These are phyloP conservation scores for Agaricus bisporus DNA, from an alignment of 768 basidiomycete species.

Conservation along the genomic window DNA sequence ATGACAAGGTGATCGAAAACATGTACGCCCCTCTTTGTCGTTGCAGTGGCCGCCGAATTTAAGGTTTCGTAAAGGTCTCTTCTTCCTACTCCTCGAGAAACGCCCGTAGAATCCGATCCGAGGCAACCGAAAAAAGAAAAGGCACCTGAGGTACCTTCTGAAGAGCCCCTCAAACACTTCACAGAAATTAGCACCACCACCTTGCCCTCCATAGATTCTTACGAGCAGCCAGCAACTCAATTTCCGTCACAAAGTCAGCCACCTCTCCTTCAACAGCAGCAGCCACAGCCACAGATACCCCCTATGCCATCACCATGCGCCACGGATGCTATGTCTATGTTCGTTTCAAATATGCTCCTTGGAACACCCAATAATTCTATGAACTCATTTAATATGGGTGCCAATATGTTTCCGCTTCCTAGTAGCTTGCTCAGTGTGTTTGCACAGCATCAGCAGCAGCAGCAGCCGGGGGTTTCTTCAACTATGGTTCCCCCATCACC, in stretches of 20 bases:
- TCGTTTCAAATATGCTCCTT: background rate
- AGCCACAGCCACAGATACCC: background rate
- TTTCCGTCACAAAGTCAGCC: background rate
- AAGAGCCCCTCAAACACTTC: background rate
- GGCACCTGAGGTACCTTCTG: background rate
- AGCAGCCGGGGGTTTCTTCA: background rate
- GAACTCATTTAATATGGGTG: slow-evolving; percentile 8
- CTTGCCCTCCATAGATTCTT: background rate
- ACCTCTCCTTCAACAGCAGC: background rate
- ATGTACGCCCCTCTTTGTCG: slow-evolving; percentile 35
- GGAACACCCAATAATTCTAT: background rate
- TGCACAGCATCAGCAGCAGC: slow-evolving; percentile 11
- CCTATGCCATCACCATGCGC: background rate
- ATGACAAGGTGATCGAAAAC: slow-evolving; percentile 31
- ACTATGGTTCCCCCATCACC: slow-evolving; percentile 1
- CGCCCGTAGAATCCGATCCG: slow-evolving; percentile 32
- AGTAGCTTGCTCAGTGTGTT: slow-evolving; percentile 5
- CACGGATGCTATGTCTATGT: slow-evolving; percentile 1
- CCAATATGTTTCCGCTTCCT: slow-evolving; percentile 8
- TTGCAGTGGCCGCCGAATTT: slow-evolving; percentile 5
- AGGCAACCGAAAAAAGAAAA: background rate
- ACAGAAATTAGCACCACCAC: background rate
- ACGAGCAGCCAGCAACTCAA: background rate
- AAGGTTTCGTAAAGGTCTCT: slow-evolving; percentile 41
- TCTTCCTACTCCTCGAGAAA: slow-evolving; percentile 56